These are phyloP conservation scores for Entamoeba invadens DNA, from an alignment of 208 protist species.

Conservation along the genomic window DNA sequence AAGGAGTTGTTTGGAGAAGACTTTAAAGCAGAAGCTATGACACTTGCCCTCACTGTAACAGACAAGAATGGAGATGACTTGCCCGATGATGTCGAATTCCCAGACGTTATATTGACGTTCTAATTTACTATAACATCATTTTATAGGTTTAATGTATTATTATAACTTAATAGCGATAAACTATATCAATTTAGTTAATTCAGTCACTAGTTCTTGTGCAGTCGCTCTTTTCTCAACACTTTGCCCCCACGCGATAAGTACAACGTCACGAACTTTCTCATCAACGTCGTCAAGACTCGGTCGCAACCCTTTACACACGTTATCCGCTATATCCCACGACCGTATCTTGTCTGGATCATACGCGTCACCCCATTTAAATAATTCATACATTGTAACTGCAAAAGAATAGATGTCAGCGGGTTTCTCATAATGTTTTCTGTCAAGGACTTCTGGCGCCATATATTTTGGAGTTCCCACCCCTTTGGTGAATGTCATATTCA, in stretches of 20 bases:
- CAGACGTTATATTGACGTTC: neutral
- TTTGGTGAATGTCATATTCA: neutral
- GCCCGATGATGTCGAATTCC: neutral
- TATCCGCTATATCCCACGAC: neutral
- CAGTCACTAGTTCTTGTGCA: neutral
- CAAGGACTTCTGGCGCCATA: conserved; percentile 39
- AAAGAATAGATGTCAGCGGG: conserved; percentile 45
- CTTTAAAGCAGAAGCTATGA: neutral
- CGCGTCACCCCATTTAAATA: conserved; percentile 31
- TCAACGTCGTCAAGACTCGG: neutral
- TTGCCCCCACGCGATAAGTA: neutral
- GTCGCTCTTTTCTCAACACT: neutral
- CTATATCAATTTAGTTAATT: no score
- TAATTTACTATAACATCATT: no score
- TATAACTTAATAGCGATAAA: no score
- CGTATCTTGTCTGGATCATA: neutral
- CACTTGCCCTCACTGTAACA: neutral
- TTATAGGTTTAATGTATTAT: no score
- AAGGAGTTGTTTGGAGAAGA: neutral
- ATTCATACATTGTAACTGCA: conserved; percentile 39
- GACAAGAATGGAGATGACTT: neutral
- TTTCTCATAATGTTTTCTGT: conserved; percentile 28
- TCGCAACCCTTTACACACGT: neutral
- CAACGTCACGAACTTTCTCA: neutral
- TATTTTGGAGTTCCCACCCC: conserved; percentile 16